phyloP scores from a whole-genome alignment of 805 yeast genomes.

The Candida pseudofarinosa region DNA sequence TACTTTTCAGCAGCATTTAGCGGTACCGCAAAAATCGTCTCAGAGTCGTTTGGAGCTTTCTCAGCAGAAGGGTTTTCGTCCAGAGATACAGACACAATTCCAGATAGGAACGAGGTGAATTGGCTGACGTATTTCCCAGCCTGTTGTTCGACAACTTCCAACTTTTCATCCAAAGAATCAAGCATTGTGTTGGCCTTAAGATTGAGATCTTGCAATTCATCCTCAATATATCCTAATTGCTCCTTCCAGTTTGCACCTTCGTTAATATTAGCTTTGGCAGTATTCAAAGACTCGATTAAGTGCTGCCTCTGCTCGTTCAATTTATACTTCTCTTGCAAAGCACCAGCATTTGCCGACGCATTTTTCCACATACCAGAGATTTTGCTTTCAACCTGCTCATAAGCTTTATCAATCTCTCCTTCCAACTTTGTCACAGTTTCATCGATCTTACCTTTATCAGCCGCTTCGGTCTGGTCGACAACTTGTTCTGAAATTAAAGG shows the following conservation, averaged over 20 bases:
- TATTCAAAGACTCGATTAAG: slow-evolving; percentile 24
- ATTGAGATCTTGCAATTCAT: slow-evolving; percentile 23
- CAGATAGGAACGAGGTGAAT: slow-evolving; percentile 53
- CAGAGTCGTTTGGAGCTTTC: slow-evolving; percentile 8
- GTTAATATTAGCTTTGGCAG: slow-evolving; percentile 22
- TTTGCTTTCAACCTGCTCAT: slow-evolving; percentile 40
- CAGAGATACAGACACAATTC: slow-evolving; percentile 26
- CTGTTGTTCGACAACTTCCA: slow-evolving; percentile 67
- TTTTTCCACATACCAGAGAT: slow-evolving; percentile 30
- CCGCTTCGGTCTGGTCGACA: slow-evolving; percentile 3
- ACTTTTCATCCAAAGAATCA: slow-evolving; percentile 64
- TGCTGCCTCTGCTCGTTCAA: slow-evolving; percentile 26
- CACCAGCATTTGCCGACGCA: slow-evolving; percentile 30
- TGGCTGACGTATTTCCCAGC: slow-evolving; percentile 60
- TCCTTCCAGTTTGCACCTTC: slow-evolving; percentile 18
- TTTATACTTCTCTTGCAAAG: slow-evolving; percentile 23
- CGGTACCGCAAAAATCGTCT: slow-evolving; percentile 17
- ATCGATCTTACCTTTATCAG: slow-evolving; percentile 42
- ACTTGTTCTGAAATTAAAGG: slow-evolving; percentile 21
- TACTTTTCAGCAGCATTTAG: slow-evolving; percentile 20
- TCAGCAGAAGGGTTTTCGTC: slow-evolving; percentile 10
- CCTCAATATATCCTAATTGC: slow-evolving; percentile 23
- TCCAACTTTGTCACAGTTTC: slow-evolving; percentile 49
- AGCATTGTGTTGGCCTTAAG: slow-evolving; percentile 50
- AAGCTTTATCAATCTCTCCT: slow-evolving; percentile 49